Base-by-base conservation (phyloP, 2,329 filamentous ascomycete genomes). In the Pseudomassariella vexata region DNA sequence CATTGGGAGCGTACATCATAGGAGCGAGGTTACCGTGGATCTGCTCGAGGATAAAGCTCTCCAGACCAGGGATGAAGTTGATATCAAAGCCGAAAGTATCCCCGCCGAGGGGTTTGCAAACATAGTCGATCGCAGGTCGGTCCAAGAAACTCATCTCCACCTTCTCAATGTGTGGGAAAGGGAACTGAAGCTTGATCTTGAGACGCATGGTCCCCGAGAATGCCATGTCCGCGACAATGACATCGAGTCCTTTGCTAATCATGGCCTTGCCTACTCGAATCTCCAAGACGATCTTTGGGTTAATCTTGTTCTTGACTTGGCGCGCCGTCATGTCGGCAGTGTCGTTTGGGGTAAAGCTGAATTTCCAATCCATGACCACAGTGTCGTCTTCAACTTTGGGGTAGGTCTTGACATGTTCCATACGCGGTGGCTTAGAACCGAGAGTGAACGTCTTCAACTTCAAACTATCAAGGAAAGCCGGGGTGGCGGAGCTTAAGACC, bases 291-390 rank as follows among this genome's bases (percentile, higher is more conserved):
- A 98, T 72, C 63, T 96, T 98, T 34, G 92, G 92, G 54, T 98
- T 96, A 59, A 96, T 76, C 68, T 95, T 95, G 68, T 89, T 88
- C 68, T 85, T 90, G 52, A 95, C 64, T 58, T 98, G 92, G 39
- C 83, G 79, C 3, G 82, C 70, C 2, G 92, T 98, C 73, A 98
- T 78, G 58, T 98, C 92, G 45, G 85, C 80, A 3, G 77, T 85
- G 58, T 98, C 94, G 46, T 92, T 96, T 20, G 92, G 92, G 0
- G 86, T 96, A 65, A 98, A 98, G 70, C 90, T 96, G 62, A 98
- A 98, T 52, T 94, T 95, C 92, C 92, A 98, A 57, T 98, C 92
- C 92, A 98, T 98, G 51, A 96, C 76, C 24, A 98, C 87, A 37
- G 89, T 81, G 53, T 98, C 92, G 42, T 95, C 89, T 47, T 95